Conservation (phyloP, 768 basidiomycete genomes). For the Boletus vinaceobasis region DNA sequence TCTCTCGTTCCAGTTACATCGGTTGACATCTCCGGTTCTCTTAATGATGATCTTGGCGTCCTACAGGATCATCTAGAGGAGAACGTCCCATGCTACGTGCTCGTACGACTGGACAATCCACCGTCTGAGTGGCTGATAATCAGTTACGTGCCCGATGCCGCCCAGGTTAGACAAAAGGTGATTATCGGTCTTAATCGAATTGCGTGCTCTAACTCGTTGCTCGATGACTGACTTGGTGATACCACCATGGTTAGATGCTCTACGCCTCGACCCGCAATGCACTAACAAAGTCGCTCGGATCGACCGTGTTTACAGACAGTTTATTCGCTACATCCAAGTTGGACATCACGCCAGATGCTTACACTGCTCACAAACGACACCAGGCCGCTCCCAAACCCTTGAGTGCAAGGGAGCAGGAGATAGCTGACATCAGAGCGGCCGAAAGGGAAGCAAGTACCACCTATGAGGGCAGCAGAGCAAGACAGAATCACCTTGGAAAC, state of each 20-base stretch:
- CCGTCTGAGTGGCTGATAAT: constrained; percentile 68
- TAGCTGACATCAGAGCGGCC: constrained; percentile 71
- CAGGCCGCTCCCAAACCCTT: constrained; percentile 76
- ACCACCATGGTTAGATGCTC: constrained; percentile 60
- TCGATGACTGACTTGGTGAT: not conserved
- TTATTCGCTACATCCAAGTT: constrained; percentile 76
- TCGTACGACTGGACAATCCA: constrained; percentile 60
- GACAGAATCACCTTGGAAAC: constrained; percentile 54
- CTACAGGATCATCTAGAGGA: constrained; percentile 60
- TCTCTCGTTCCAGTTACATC: constrained; percentile 60
- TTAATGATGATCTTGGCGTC: constrained; percentile 58
- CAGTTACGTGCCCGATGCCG: constrained; percentile 79
- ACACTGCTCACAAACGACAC: constrained; percentile 70
- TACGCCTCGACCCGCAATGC: constrained; percentile 77
- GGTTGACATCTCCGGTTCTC: constrained; percentile 45
- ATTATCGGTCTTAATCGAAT: constrained; percentile 4
- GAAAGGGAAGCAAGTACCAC: constrained; percentile 56
- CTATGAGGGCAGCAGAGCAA: constrained; percentile 57
- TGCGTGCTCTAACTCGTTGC: not conserved
- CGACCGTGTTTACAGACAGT: constrained; percentile 64
- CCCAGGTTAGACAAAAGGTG: constrained; percentile 81
- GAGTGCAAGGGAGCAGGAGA: constrained; percentile 77
- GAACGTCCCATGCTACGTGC: constrained; percentile 69
- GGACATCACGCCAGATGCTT: constrained; percentile 65
- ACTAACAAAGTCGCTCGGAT: constrained; percentile 71